Evolutionary conservation across 2,329 filamentous ascomycete genomes (phyloP).

Genomic region (Daldinia sp.): DNA sequence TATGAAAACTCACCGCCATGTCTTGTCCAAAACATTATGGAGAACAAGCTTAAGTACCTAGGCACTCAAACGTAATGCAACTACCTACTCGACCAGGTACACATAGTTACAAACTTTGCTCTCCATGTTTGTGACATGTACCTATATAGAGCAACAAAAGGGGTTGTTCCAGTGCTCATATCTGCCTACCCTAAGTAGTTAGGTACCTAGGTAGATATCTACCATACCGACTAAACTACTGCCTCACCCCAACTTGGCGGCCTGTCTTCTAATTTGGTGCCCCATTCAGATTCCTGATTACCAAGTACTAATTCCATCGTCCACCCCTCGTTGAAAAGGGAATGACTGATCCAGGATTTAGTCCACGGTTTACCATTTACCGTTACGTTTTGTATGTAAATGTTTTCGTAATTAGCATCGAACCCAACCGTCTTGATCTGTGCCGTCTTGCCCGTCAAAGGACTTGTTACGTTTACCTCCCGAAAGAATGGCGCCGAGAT

Average conservation of each 20-base stretch:
- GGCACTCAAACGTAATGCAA: background rate
- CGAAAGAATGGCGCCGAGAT: constrained; percentile 73
- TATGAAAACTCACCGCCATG: background rate
- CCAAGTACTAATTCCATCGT: constrained; percentile 70
- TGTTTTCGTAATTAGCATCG: constrained; percentile 64
- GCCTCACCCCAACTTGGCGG: constrained; percentile 48
- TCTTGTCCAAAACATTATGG: background rate
- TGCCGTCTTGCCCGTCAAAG: constrained; percentile 66
- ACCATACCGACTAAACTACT: constrained; percentile 15
- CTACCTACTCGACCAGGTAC: background rate
- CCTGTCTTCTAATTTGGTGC: constrained; percentile 67
- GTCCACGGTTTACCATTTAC: constrained; percentile 67
- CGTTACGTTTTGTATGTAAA: constrained; percentile 70
- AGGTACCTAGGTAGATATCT: background rate
- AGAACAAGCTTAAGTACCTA: background rate
- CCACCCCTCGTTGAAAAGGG: constrained; percentile 69
- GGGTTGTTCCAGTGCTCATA: background rate
- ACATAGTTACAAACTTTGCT: background rate
- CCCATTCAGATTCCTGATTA: constrained; percentile 72
- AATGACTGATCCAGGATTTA: constrained; percentile 71
- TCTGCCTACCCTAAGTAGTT: background rate
- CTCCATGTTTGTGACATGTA: background rate
- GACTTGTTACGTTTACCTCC: constrained; percentile 63
- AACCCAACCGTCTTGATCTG: constrained; percentile 69
- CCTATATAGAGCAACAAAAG: background rate